A percentile compares a stretch with the other conserved stretches of the same genome.
These are phyloP conservation scores for Pholiota adiposa DNA, from an alignment of 1,284 basidiomycete genomes.

Conservation along the genomic window DNA sequence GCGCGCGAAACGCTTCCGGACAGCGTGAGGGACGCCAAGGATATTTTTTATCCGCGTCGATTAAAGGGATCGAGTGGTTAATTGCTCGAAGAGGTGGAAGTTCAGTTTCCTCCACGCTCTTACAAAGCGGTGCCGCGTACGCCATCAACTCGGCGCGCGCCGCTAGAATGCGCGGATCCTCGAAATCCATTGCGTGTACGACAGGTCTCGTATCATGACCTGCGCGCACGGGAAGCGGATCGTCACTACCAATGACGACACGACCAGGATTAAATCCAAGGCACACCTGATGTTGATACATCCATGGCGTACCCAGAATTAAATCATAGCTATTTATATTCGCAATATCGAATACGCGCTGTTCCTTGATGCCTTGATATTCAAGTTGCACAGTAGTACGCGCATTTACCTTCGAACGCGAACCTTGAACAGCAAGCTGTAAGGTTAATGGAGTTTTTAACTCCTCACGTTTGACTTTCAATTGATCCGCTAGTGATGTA, in stretches of 20 bases:
- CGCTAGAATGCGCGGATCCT: too few relatives aligned
- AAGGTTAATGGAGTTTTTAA: constrained; percentile 4
- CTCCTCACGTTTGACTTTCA: neutral
- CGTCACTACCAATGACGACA: constrained; percentile 2
- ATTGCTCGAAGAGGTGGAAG: too few relatives aligned
- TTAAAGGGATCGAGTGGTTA: constrained; percentile 30
- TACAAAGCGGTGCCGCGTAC: too few relatives aligned
- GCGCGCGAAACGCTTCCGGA: constrained; percentile 26
- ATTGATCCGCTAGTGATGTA: constrained; percentile 9
- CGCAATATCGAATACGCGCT: constrained; percentile 14
- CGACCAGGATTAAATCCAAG: constrained; percentile 18
- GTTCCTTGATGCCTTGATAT: constrained; percentile 32
- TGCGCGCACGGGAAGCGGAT: neutral
- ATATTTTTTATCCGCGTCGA: constrained; percentile 28
- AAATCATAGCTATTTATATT: constrained; percentile 33
- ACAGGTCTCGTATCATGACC: neutral
- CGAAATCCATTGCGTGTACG: constrained; percentile 1
- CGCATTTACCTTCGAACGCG: constrained; percentile 12
- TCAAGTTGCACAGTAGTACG: constrained; percentile 13
- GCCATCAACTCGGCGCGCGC: too few relatives aligned
- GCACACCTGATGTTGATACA: constrained; percentile 30
- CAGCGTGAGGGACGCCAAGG: constrained; percentile 27
- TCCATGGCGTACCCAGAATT: constrained; percentile 34
- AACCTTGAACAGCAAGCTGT: constrained; percentile 13
- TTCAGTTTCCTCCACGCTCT: too few relatives aligned